These are phyloP conservation scores for Trichoderma sp. DNA, from an alignment of 2,329 filamentous ascomycete species.

Conservation along the genomic window DNA sequence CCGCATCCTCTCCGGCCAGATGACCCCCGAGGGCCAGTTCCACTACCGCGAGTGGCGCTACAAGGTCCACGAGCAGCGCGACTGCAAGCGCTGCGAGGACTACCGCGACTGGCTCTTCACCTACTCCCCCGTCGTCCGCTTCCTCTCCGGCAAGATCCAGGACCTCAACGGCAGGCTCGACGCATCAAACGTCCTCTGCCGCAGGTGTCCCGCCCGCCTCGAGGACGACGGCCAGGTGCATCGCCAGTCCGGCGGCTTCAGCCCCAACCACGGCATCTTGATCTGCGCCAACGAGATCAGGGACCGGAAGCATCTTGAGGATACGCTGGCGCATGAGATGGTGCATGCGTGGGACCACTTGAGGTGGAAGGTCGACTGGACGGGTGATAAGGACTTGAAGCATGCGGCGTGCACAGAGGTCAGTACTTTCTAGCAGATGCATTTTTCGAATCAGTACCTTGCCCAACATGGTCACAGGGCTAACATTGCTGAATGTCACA, in stretches of 20 bases:
- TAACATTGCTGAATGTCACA: slow-evolving; percentile 40
- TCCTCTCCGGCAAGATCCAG: slow-evolving; percentile 78
- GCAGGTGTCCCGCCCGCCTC: slow-evolving; percentile 68
- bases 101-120: slow-evolving; percentile 81
- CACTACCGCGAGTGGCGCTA: slow-evolving; percentile 80
- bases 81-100: slow-evolving; percentile 80
- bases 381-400: slow-evolving; percentile 69
- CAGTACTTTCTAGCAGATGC: slow-evolving; percentile 31
- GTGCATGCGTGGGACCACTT: slow-evolving; percentile 95
- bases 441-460: background rate
- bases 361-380: slow-evolving; percentile 85
- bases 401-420: slow-evolving; percentile 96
- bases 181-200: slow-evolving; percentile 75
- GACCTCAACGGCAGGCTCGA: slow-evolving; percentile 78
- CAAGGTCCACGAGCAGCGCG: slow-evolving; percentile 70
- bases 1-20: slow-evolving; percentile 72
- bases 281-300: slow-evolving; percentile 91
- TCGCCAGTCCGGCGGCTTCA: slow-evolving; percentile 77
- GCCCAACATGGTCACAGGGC: background rate
- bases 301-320: slow-evolving; percentile 80
- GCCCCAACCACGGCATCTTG: slow-evolving; percentile 81
- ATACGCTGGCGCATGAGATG: slow-evolving; percentile 96
- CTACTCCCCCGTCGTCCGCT: slow-evolving; percentile 84
- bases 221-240: slow-evolving; percentile 63
- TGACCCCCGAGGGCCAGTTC: slow-evolving; percentile 68